These are phyloP conservation scores for Quercus suber DNA, from an alignment of 306 rosid genomes.

Conservation along the genomic window DNA sequence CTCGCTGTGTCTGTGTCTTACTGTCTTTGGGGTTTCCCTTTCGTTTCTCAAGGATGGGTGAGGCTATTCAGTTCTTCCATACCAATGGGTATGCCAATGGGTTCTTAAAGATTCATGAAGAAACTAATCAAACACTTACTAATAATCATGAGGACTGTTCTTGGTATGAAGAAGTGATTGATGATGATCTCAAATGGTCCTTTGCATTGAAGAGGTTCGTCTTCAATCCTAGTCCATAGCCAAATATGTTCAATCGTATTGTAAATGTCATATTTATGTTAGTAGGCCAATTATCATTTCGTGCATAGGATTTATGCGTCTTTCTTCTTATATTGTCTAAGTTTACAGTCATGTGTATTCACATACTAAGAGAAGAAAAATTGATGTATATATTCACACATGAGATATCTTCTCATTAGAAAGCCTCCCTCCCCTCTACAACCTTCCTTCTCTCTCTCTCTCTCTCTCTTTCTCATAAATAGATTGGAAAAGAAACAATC, in stretches of 20 bases:
- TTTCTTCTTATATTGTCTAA: no score
- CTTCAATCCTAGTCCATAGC: background rate
- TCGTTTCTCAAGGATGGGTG: slow-evolving; percentile 48
- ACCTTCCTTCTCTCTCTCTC: no score
- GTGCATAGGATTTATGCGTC: no score
- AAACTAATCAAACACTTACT: slow-evolving; percentile 26
- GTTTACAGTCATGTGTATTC: no score
- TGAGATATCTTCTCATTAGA: no score
- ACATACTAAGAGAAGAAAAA: no score
- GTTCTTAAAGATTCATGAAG: slow-evolving; percentile 39
- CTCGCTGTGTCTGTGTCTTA: background rate
- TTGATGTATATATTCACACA: no score
- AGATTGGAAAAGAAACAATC: no score
- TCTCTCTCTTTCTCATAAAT: no score
- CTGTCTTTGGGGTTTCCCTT: background rate
- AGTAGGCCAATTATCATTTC: no score
- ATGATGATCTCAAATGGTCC: slow-evolving; percentile 86
- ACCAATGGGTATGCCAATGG: slow-evolving; percentile 32
- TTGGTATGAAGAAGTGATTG: slow-evolving; percentile 86
- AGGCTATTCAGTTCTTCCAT: slow-evolving; percentile 56
- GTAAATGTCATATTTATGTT: background rate
- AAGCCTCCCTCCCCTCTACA: no score
- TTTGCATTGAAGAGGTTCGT: slow-evolving; percentile 68
- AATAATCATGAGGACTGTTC: slow-evolving; percentile 11
- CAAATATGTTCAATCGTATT: no score